A percentile compares a stretch with the other conserved stretches of the same genome.
Evolutionary conservation across 345 rosid genomes (phyloP).

Genomic region (Brassica incana): DNA sequence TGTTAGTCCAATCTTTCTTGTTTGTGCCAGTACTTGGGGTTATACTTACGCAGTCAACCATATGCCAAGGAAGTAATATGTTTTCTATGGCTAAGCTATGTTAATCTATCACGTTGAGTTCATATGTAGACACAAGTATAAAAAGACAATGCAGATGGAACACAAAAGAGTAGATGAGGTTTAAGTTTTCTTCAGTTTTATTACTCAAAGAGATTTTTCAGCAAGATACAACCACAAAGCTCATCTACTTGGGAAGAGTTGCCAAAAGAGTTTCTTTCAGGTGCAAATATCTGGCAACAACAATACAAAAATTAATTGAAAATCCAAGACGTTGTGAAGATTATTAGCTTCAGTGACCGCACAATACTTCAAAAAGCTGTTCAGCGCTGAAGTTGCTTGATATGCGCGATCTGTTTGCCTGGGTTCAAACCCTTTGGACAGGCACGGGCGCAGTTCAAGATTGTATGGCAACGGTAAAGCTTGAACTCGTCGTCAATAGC

Average conservation of each 20-base stretch:
- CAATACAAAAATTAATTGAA: slow-evolving; percentile 24
- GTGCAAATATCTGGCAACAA: slow-evolving; percentile 19
- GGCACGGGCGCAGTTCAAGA: slow-evolving; percentile 93
- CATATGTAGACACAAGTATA: background rate
- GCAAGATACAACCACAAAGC: slow-evolving; percentile 33
- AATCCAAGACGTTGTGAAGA: slow-evolving; percentile 20
- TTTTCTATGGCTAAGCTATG: background rate
- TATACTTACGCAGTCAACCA: slow-evolving; percentile 11
- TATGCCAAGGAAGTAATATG: background rate
- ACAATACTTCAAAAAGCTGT: background rate
- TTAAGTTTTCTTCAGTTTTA: slow-evolving; percentile 18
- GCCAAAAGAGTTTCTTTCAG: slow-evolving; percentile 12
- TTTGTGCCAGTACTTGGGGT: slow-evolving; percentile 13
- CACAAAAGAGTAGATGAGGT: slow-evolving; percentile 17
- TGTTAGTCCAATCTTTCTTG: slow-evolving; percentile 10
- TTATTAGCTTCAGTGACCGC: slow-evolving; percentile 29
- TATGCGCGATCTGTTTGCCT: slow-evolving; percentile 79
- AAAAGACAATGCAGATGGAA: slow-evolving; percentile 17
- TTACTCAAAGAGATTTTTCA: slow-evolving; percentile 13
- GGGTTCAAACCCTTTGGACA: slow-evolving; percentile 99
- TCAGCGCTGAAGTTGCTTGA: slow-evolving; percentile 69
- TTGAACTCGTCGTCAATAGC: slow-evolving; percentile 90
- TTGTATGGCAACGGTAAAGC: slow-evolving; percentile 97
- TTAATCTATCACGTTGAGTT: slow-evolving; percentile 4
- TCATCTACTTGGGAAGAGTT: slow-evolving; percentile 30